These are phyloP conservation scores for Phanerochaete carnosa DNA, from an alignment of 768 basidiomycete species.

Conservation along the genomic window DNA sequence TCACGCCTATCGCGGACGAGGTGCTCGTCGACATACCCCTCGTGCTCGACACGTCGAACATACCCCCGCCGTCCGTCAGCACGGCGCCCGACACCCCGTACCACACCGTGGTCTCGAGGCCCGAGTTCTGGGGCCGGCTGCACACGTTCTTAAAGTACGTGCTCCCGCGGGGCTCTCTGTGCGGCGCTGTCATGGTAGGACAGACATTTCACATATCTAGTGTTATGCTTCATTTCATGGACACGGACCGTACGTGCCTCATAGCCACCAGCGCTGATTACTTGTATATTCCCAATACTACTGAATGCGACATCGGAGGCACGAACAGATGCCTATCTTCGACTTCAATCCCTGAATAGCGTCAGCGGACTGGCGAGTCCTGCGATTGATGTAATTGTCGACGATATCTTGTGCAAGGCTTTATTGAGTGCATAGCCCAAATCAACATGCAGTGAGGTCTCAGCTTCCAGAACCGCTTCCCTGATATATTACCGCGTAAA, in stretches of 20 bases:
- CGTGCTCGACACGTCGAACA: constrained; percentile 57
- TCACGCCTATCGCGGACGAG: constrained; percentile 37
- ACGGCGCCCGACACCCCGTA: constrained; percentile 41
- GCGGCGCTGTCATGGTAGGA: too few species aligned
- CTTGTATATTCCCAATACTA: not conserved
- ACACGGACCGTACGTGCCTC: too few species aligned
- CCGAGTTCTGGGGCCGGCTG: constrained; percentile 77
- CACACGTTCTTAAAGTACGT: constrained; percentile 61
- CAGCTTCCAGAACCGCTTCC: not conserved
- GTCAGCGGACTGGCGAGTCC: not conserved
- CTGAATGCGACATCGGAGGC: not conserved
- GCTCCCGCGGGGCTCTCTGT: too few species aligned
- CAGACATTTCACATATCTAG: too few species aligned
- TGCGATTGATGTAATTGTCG: not conserved
- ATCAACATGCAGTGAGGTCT: too few species aligned
- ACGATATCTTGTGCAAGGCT: not conserved
- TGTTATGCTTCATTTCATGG: too few species aligned
- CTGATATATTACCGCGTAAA: not conserved
- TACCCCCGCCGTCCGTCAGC: constrained; percentile 31
- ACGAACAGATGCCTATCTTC: not conserved
- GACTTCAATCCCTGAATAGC: too few species aligned
- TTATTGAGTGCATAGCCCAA: not conserved
- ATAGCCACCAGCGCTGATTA: not conserved
- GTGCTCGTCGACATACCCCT: constrained; percentile 61
- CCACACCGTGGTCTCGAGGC: constrained; percentile 67